Base-by-base conservation (phyloP, 1,284 basidiomycete genomes). In the Ustilago trichophora region DNA sequence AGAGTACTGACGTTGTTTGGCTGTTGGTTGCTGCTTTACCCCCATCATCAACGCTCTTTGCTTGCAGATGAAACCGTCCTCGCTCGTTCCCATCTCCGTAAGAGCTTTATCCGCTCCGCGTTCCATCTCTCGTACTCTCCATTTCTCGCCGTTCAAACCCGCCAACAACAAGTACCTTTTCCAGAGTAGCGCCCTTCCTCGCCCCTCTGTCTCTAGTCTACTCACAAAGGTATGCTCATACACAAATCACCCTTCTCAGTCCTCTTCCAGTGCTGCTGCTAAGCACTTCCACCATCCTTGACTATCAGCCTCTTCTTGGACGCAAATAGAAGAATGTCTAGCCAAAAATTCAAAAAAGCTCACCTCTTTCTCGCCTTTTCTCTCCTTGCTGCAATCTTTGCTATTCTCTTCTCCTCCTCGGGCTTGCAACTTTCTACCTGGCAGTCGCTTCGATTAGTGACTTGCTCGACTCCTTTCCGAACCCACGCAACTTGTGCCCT, bases 401-500 rank as follows among this genome's bases (percentile, higher is more conserved):
- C 60, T 3, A 13, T 56, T 21, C 35, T 57, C 13, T 25, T 51
- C 2, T 31, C 53, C 11, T 46, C n/a, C n/a, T 18, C 6, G 25
- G 18, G 11, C 26, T 43, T 6, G n/a, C 26, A 22, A 25, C 25
- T 2, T 9, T 18, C 24, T 24, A 7, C 25, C 37, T 53, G 45
- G 49, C 60, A 64, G 60, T 52, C 53, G 40, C 53, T 64, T 50
- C 49, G 45, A 25, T 48, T 49, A 18, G 44, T 49, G 13, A 25
- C 53, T 19, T 47, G 44, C 45, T 48, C 40, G n/a, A 37, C 45
- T 21, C 29, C 38, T 25, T 33, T 48, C 26, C 53, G 65, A 25
- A 56, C 16, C 8, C 65, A 68, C 65, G 58, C 65, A 21, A 68
- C 58, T 21, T 68, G 65, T 37, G 36, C 58, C 8, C 53, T 62